Percentiles rank a stretch among this genome's conserved stretches.
phyloP scores from a whole-genome alignment of 495 filamentous ascomycete genomes.

The Trichoderma parareesei region DNA sequence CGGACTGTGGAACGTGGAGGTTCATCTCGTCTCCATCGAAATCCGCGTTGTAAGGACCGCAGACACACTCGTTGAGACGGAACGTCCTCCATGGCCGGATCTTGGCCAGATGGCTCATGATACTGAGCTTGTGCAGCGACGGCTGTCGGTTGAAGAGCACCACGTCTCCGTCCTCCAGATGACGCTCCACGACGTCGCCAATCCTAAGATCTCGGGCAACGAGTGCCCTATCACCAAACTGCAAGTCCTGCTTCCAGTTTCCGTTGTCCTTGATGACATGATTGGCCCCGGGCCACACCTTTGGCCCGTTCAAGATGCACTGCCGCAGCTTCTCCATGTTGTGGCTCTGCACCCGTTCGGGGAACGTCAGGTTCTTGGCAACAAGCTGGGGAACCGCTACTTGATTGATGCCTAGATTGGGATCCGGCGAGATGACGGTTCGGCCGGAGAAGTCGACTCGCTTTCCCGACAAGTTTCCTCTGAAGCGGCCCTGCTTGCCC shows the following conservation, averaged over 20 bases:
- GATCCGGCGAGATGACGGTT: slow-evolving; percentile 96
- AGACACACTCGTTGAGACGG: slow-evolving; percentile 95
- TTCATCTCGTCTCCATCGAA: slow-evolving; percentile 99
- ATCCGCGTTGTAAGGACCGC: slow-evolving; percentile 98
- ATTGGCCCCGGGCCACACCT: slow-evolving; percentile 81
- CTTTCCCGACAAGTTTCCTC: slow-evolving; percentile 93
- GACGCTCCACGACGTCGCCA: slow-evolving; percentile 87
- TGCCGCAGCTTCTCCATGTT: slow-evolving; percentile 75
- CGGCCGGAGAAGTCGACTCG: slow-evolving; percentile 97
- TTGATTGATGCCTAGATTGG: slow-evolving; percentile 86
- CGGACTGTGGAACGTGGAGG: slow-evolving; percentile 93
- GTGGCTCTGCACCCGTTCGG: slow-evolving; percentile 71
- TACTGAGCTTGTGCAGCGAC: slow-evolving; percentile 95
- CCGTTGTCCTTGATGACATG: slow-evolving; percentile 63
- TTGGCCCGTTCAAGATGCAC: slow-evolving; percentile 62
- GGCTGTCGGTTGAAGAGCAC: slow-evolving; percentile 98
- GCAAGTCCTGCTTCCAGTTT: slow-evolving; percentile 59
- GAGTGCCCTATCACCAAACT: slow-evolving; percentile 59
- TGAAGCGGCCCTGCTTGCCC: slow-evolving; percentile 94
- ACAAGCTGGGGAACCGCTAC: slow-evolving; percentile 86
- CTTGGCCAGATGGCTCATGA: slow-evolving; percentile 88
- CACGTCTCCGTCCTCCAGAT: slow-evolving; percentile 92
- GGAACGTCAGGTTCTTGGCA: slow-evolving; percentile 90
- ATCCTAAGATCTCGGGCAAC: slow-evolving; percentile 63
- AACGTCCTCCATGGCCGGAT: slow-evolving; percentile 94